Evolutionary conservation across 83 land plant species (phyloP).

Genomic region (Picea engelmannii): DNA sequence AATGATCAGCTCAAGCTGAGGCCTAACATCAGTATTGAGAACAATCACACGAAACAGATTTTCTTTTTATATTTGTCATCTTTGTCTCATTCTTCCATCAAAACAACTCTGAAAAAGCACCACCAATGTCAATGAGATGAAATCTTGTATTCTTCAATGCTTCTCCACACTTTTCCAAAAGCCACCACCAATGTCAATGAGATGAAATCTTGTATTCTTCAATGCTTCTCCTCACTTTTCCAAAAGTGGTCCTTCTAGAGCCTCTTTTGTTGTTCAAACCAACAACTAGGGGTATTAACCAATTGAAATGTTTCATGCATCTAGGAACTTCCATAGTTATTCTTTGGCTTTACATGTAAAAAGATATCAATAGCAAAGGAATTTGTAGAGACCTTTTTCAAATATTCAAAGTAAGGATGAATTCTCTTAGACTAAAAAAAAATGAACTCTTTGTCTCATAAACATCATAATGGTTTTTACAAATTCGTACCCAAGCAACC

Average conservation of each 20-base stretch:
- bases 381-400: constrained; percentile 30
- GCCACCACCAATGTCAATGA: constrained; percentile 44
- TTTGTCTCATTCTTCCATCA: constrained; percentile 50
- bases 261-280: constrained; percentile 53
- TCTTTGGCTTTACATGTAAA: constrained; percentile 34
- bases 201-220: constrained; percentile 20
- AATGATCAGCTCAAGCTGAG: constrained; percentile 44
- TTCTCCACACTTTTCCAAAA: too few relatives aligned
- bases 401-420: constrained; percentile 32
- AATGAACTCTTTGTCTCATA: constrained; percentile 31
- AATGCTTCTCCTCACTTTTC: constrained; percentile 44
- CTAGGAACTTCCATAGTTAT: constrained; percentile 34
- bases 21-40: constrained; percentile 42
- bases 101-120: constrained; percentile 47
- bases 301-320: constrained; percentile 37
- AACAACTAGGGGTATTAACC: constrained; percentile 19
- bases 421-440: constrained; percentile 46
- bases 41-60: constrained; percentile 39
- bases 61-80: constrained; percentile 41
- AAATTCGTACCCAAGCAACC: constrained; percentile 57
- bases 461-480: constrained; percentile 55
- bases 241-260: constrained; percentile 44
- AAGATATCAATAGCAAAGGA: constrained; percentile 39
- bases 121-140: too few relatives aligned
- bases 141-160: too few relatives aligned